Percentiles rank a stretch among this genome's conserved stretches.
Evolutionary conservation across 2,329 filamentous ascomycete species (phyloP).

Genomic region (Geoglossum cookeanum): DNA sequence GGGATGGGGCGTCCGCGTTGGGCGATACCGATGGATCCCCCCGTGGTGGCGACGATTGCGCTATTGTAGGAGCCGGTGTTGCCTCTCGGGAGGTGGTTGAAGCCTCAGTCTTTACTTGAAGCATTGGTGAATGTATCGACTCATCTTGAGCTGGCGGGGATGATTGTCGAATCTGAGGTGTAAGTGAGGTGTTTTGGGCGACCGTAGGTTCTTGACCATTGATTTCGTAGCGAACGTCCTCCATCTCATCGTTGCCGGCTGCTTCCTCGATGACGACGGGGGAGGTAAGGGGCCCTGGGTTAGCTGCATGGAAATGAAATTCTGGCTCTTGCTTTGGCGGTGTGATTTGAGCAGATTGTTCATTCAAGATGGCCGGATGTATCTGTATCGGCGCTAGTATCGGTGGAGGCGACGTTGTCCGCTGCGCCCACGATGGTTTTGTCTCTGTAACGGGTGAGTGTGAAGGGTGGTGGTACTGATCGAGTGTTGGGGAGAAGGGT

Average conservation of each 20-base stretch:
- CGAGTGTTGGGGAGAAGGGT: constrained; percentile 25
- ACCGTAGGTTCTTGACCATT: neutral
- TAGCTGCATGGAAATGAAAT: neutral
- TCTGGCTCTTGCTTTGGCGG: neutral
- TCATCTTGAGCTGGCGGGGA: constrained; percentile 1
- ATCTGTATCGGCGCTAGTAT: constrained; percentile 5
- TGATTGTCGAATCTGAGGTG: neutral
- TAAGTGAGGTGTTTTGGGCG: neutral
- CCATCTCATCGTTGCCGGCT: neutral
- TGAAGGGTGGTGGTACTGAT: constrained; percentile 27
- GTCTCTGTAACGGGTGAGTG: constrained; percentile 24
- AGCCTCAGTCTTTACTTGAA: constrained; percentile 23
- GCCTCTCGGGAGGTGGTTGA: constrained; percentile 19
- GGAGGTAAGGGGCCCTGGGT: neutral
- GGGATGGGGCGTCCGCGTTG: neutral
- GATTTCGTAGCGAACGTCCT: neutral
- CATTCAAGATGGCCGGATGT: neutral
- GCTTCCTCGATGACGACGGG: neutral
- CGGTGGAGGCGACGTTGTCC: neutral
- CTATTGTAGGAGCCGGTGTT: constrained; percentile 13
- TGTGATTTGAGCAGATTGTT: neutral
- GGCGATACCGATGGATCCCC: constrained; percentile 1
- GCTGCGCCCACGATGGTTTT: constrained; percentile 2
- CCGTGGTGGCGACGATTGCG: constrained; percentile 2
- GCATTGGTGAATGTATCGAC: constrained; percentile 14